Conservation (phyloP, 176 grass and related monocot genomes). For the Poa pratensis region DNA sequence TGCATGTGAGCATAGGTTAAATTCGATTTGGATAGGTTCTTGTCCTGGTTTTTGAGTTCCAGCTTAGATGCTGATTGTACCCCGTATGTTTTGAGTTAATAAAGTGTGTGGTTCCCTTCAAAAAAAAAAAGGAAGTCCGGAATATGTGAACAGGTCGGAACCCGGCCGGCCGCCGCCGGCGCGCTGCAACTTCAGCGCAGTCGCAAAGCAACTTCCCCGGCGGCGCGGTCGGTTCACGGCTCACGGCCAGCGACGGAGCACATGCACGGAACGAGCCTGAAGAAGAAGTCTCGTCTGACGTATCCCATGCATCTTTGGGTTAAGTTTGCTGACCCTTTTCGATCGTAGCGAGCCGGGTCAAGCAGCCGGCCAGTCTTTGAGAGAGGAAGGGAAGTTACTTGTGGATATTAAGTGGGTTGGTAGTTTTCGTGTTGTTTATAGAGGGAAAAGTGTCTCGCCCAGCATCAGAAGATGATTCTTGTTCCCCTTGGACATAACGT, state of each 20-base stretch:
- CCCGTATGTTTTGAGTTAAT: no score
- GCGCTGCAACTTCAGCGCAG: background rate
- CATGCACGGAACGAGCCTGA: background rate
- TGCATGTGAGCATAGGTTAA: no score
- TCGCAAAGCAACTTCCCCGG: background rate
- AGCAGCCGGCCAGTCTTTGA: background rate
- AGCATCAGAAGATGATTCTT: no score
- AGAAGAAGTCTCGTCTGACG: background rate
- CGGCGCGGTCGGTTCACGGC: background rate
- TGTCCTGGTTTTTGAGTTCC: no score
- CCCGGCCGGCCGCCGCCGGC: background rate
- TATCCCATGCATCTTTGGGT: background rate
- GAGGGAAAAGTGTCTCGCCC: no score
- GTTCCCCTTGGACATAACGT: no score
- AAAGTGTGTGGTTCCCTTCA: no score
- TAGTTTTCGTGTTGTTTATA: no score
- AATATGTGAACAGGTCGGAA: background rate
- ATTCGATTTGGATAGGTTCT: no score
- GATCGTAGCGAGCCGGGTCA: background rate
- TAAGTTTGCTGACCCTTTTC: conserved; percentile 21
- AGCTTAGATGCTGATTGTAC: no score
- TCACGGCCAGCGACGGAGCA: background rate
- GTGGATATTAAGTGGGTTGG: no score
- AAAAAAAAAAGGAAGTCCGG: no score
- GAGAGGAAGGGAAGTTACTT: background rate